Conservation (phyloP, 2,329 filamentous ascomycete species). For the Alternaria angustiovoidea region DNA sequence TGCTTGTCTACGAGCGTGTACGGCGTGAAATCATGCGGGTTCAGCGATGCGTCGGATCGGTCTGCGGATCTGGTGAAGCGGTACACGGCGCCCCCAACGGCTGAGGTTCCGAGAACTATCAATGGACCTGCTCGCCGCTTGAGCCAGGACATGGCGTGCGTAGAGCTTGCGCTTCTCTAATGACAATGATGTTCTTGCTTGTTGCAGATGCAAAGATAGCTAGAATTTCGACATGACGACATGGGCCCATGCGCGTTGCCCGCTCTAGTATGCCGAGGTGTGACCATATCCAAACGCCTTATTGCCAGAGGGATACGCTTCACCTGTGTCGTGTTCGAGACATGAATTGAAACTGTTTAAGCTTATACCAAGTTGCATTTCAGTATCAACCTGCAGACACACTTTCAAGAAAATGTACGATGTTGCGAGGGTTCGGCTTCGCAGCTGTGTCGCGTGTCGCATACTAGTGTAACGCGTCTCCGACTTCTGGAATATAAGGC, state of each 20-base stretch:
- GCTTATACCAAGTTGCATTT: not conserved
- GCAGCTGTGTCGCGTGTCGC: not conserved
- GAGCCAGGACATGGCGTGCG: slow-evolving; percentile 39
- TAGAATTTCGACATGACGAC: slow-evolving; percentile 15
- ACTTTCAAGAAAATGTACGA: not conserved
- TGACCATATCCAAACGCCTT: not conserved
- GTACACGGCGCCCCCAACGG: slow-evolving; percentile 46
- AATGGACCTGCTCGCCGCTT: slow-evolving; percentile 40
- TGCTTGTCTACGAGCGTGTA: slow-evolving; percentile 71
- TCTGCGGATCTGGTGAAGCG: slow-evolving; percentile 37
- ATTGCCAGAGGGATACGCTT: not conserved
- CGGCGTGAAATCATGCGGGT: slow-evolving; percentile 68
- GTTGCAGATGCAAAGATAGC: not conserved
- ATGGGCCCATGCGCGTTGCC: slow-evolving; percentile 20
- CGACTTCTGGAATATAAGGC: slow-evolving; percentile 5
- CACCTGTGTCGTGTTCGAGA: not conserved
- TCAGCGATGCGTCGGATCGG: slow-evolving; percentile 54
- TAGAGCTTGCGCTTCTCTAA: not conserved
- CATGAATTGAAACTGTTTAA: not conserved
- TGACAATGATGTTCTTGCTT: not conserved
- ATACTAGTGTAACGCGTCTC: not conserved
- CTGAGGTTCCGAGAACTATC: slow-evolving; percentile 45
- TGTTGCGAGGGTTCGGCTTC: not conserved
- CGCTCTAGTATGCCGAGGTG: slow-evolving; percentile 10
- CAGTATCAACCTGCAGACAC: not conserved